Base-by-base conservation (phyloP, 768 basidiomycete genomes). In the Pluteus cervinus region DNA sequence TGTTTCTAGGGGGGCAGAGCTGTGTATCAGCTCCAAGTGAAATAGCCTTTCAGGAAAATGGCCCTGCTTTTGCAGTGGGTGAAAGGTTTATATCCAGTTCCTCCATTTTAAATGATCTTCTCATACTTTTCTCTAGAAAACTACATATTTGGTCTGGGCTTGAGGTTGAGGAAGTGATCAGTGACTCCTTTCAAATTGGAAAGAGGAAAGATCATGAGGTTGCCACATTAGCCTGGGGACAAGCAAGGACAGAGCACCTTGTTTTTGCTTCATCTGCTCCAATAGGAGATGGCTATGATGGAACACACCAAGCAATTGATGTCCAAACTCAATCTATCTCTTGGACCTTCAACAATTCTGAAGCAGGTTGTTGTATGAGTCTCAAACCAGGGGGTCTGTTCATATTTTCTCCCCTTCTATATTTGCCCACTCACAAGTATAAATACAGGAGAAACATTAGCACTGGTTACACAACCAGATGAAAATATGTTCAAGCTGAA, bases 231-330 rank as follows among this genome's bases (percentile, higher is more conserved):
- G 51, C 55, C 7, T 84, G 81, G 81, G 80, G 80, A 2, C 29
- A 23, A 14, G 66, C 54, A 1, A 33, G 50, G 0, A 68, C 73
- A 0, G 43, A 60, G 0, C 45, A 61, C 10, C 41, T 60, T 8
- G 43, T 82, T 10, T 79, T 78, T 50, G 72, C 74, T 1, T 81
- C 76, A 1, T 74, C 77, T 1, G 79, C 80, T 44, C 68, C 75
- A 4, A 41, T 33, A 8, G 31, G 36, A 11, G 48, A 54, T 4
- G 45, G 47, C 7, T 55, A 54, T 9, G 39, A 29, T 3, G 77
- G 79, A 1, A 61, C 50, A 26, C 81, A 84, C 44, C 65, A 60
- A 28, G 72, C 62, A 4, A 73, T 76, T 36, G 76, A 82, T 49
- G 43, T 63, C 2, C 41, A 36, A 12, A 52, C 26, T 33, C 39